Evolutionary conservation across 352 stramenopile species (phyloP), one percentile per base, ranked within the genome.

Genomic region (Albugo candida): DNA sequence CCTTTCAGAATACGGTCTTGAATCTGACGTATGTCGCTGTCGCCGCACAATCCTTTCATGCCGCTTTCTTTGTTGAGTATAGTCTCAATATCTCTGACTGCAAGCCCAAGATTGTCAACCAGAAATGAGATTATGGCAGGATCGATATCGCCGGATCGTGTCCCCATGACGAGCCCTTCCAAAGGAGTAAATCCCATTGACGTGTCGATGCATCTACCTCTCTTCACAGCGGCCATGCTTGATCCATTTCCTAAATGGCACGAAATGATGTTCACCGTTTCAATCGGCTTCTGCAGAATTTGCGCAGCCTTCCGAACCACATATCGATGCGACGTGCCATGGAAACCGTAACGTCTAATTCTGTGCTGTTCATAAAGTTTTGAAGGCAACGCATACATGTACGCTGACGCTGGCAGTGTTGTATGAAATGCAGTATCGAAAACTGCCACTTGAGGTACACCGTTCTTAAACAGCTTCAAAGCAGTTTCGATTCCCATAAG

Each of bases 351-450:
- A 49, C 79, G 77, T 41, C 83, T 75, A 52, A 95, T 74, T 24
- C 72, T 69, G 46, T 81, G 72, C 47, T 89, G 51, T 38, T 86
- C 52, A 57, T 87, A 87, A 5, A 93, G 68, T 21, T 67, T 61
- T 53, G 78, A 71, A 5, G 83, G 83, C 37, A 93, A 52, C 1
- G 71, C 77, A 53, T 95, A 95, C 14, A 64, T 67, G 54, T 62
- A 93, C 18, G 83, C 73, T 45, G 82, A 68, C 40, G 78, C 59
- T 31, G 70, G 65, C 70, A 95, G 86, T 10, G 76, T 86, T 45
- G 67, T 61, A 54, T 95, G 83, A 66, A 91, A 95, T 13, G 81
- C 76, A 45, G 83, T 95, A 62, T 95, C 83, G 56, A 93, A 95
- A n/a, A 95, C 83, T 3, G 59, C 77, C 35, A 93, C 71, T 48